These are phyloP conservation scores for Actinomucor elegans DNA, from an alignment of 371 early-diverging fungal species.

Conservation along the genomic window DNA sequence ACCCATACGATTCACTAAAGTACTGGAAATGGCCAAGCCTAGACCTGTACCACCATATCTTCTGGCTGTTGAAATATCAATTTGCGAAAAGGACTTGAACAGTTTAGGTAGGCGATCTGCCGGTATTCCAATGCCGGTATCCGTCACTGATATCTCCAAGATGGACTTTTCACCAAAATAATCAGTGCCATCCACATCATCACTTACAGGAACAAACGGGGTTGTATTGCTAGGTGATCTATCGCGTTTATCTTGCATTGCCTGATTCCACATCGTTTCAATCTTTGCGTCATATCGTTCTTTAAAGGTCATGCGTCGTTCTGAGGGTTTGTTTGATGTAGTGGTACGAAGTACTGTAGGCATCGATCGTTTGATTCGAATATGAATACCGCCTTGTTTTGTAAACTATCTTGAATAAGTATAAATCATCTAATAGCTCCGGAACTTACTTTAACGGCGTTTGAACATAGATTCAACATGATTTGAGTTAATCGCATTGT, in stretches of 20 bases:
- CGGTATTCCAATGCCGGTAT: slow-evolving; percentile 63
- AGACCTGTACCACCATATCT: slow-evolving; percentile 61
- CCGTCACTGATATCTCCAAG: slow-evolving; percentile 57
- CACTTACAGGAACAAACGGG: background rate
- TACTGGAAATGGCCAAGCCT: slow-evolving; percentile 59
- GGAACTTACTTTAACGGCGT: slow-evolving; percentile 53
- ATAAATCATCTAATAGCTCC: background rate
- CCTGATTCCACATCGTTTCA: slow-evolving; percentile 37
- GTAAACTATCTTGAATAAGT: slow-evolving; percentile 30
- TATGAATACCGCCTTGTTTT: slow-evolving; percentile 42
- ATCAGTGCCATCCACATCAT: background rate
- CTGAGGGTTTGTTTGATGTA: slow-evolving; percentile 19
- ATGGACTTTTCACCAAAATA: slow-evolving; percentile 43
- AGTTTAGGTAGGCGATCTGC: slow-evolving; percentile 57
- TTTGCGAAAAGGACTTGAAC: slow-evolving; percentile 61
- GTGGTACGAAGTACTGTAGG: slow-evolving; percentile 28
- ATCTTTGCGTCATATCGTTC: slow-evolving; percentile 61
- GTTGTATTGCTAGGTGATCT: background rate
- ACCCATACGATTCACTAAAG: slow-evolving; percentile 60
- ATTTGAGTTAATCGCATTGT: slow-evolving; percentile 61
- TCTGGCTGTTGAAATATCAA: slow-evolving; percentile 59
- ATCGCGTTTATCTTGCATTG: slow-evolving; percentile 19
- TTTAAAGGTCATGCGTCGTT: slow-evolving; percentile 47
- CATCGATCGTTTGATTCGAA: slow-evolving; percentile 36
- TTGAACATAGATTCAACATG: slow-evolving; percentile 58